Evolutionary conservation across 1,284 basidiomycete species (phyloP), one percentile per base, ranked within the genome.

Genomic region (Hypsizygus ulmarius): DNA sequence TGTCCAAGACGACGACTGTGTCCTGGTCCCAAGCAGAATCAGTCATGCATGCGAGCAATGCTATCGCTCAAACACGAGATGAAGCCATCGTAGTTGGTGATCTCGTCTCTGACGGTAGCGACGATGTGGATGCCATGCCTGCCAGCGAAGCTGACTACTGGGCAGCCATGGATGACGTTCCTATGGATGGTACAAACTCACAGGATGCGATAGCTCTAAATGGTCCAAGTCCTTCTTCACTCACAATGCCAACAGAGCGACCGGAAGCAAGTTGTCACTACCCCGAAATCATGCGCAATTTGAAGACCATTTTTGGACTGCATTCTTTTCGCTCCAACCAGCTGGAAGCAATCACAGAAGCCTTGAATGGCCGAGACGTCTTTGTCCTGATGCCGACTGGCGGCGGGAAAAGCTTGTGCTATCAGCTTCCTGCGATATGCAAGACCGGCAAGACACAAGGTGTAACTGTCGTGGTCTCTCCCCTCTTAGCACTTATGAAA

Each of bases 341-440:
- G 65, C 77, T 92, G 32, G 87, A 92, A 60, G 93, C 91, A 0
- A 91, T 98, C 58, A 80, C 84, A 42, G 87, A 86, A 2, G 86
- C 90, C 0, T 73, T 99, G 64, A 72, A 75, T 0, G 93, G 89
- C 2, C 78, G 76, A 40, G 95, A 99, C 61, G 92, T 94, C 10
- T 94, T 98, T 57, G 91, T 97, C 14, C 77, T 99, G 5, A 96
- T 98, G 84, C 96, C 97, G 0, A 99, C 96, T 0, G 96, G 96
- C 21, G 96, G 95, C 5, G 96, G 95, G 0, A 98, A 98, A 70
- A 88, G 84, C 59, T 70, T 94, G 35, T 93, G 89, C 56, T 94
- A 82, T 59, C 86, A 89, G 60, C 79, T 98, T 0, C 96, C 96
- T 0, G 95, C 94, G 1, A 76, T 97, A 15, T 88, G 93, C 60